Evolutionary conservation across 345 rosid genomes (phyloP), one percentile per base, ranked within the genome.

Genomic region (Eucalyptus curtisii): DNA sequence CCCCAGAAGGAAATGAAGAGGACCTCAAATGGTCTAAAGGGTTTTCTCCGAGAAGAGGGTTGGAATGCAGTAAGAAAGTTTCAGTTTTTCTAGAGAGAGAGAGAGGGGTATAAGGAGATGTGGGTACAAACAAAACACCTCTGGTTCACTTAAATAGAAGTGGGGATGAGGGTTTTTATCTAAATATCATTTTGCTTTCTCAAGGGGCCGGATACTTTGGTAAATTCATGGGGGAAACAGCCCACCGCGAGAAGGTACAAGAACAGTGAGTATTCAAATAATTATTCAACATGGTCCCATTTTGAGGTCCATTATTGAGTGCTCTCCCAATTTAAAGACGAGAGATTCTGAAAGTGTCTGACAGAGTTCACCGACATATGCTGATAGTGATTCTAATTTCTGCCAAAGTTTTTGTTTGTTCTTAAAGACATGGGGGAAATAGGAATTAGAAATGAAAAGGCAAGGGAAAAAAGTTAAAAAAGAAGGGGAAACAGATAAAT

Each of bases 81-180:
- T 40, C 88, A 48, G 88, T 66, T 40, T 87, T 87, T 55, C 86
- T 22, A 30, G 31, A 66, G 84, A 30, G 31, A 66, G 80, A 85
- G 49, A 48, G 89, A 10, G 57, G 50, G 57, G 57, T 81, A 57
- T 49, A 31, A 86, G 91, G 88, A 91, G 86, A 86, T 85, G 87
- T 30, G 85, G 87, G 88, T 50, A 90, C 87, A 91, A 88, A 64
- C 57, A 91, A 44, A 85, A 90, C 88, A 30, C 61, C 86, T 86
- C 85, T 86, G 86, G 31, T 50, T 88, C 57, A 52, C 57, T 52
- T 52, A 52, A 76, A 37, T 40, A 37, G 3, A 37, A 37, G 30
- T 19, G 45, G 45, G 45, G 82, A 37, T 76, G 11, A 76, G 47
- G 24, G 47, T 24, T 55, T 37, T 31, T 71, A 71, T 71, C 12